Percentiles rank a stretch among this genome's conserved stretches.
phyloP scores from a whole-genome alignment of 345 rosid species.

The Brassica rapa region DNA sequence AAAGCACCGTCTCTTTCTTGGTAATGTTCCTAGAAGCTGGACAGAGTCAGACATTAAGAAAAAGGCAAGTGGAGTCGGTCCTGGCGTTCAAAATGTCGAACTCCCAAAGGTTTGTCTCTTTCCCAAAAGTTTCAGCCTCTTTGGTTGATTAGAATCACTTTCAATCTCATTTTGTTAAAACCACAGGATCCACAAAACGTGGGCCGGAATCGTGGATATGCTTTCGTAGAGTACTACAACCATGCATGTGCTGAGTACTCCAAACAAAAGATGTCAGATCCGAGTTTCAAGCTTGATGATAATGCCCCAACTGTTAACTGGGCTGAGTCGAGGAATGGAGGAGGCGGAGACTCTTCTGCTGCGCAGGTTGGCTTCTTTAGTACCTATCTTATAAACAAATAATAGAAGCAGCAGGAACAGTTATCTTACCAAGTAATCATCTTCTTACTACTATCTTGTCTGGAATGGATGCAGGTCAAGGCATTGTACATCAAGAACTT shows the following conservation, averaged over 20 bases:
- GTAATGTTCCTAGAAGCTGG: conserved; percentile 86
- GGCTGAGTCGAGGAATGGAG: conserved; percentile 90
- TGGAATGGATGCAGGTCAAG: conserved; percentile 62
- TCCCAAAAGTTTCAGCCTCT: conserved; percentile 59
- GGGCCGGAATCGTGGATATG: conserved; percentile 80
- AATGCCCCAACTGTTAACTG: conserved; percentile 95
- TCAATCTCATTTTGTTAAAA: conserved; percentile 19
- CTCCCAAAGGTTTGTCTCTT: conserved; percentile 71
- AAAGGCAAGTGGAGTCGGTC: conserved; percentile 67
- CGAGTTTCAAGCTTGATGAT: conserved; percentile 78
- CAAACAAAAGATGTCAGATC: conserved; percentile 77
- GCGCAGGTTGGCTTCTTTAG: conserved; percentile 62
- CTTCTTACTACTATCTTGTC: conserved; percentile 5
- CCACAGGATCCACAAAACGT: conserved; percentile 71
- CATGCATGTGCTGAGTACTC: conserved; percentile 93
- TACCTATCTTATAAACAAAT: conserved; percentile 12
- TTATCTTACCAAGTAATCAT: conserved; percentile 5
- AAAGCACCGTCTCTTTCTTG: conserved; percentile 78
- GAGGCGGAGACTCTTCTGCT: conserved; percentile 71
- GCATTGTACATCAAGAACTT: conserved; percentile 87
- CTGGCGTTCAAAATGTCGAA: conserved; percentile 73
- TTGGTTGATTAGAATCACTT: conserved; percentile 6
- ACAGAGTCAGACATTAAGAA: conserved; percentile 65
- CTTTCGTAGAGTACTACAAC: conserved; percentile 85
- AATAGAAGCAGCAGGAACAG: background rate